Evolutionary conservation across 1,284 basidiomycete species (phyloP).

Genomic region (Naganishia sp.): DNA sequence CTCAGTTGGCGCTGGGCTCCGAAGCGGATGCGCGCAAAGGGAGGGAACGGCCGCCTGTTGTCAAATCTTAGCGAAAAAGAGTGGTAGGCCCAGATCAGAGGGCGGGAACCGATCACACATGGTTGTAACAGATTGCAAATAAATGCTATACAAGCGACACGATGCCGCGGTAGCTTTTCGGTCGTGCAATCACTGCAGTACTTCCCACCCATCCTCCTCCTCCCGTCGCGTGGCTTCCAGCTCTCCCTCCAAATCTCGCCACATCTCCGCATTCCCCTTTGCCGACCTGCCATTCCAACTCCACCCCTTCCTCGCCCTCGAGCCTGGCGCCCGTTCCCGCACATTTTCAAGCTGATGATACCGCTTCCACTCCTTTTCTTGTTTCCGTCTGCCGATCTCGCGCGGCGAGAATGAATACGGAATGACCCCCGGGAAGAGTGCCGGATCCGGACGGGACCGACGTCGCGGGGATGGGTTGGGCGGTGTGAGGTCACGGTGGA

Average conservation of each 20-base stretch:
- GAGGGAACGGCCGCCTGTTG: constrained; percentile 4
- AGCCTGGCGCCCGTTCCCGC: background rate
- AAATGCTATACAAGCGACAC: background rate
- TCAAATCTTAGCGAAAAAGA: background rate
- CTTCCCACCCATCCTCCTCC: constrained; percentile 16
- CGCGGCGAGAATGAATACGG: constrained; percentile 12
- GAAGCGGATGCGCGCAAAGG: constrained; percentile 12
- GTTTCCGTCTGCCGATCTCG: constrained; percentile 8
- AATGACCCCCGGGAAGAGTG: constrained; percentile 20
- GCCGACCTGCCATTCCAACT: constrained; percentile 9
- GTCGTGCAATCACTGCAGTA: background rate
- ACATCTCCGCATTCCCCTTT: background rate
- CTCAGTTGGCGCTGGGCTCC: background rate
- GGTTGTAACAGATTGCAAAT: background rate
- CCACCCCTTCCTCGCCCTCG: constrained; percentile 5
- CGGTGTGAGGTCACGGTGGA: constrained; percentile 9
- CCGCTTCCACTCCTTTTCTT: constrained; percentile 11
- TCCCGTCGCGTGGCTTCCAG: background rate
- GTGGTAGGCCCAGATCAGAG: too few species aligned
- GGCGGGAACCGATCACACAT: too few species aligned
- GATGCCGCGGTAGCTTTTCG: background rate
- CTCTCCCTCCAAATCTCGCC: background rate
- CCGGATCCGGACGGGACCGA: constrained; percentile 14
- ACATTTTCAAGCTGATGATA: background rate
- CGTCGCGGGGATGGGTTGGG: background rate